phyloP scores from a whole-genome alignment of 2,329 filamentous ascomycete species.

The Exophiala sp. region DNA sequence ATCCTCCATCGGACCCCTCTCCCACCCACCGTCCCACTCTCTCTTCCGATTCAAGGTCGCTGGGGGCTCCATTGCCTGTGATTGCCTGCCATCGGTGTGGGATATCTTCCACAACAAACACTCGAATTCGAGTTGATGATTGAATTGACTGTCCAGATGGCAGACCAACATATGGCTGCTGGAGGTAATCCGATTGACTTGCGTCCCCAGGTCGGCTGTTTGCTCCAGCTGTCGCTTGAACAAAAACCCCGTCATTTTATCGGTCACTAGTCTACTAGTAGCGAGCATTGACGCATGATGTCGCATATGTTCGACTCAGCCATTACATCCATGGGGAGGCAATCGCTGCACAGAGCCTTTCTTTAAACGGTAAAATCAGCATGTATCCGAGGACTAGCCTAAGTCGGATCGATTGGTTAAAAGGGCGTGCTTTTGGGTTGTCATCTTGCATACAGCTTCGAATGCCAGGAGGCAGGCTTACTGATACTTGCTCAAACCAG shows the following conservation, averaged over 20 bases:
- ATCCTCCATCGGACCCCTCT: not conserved
- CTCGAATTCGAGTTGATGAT: not conserved
- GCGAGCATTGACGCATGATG: conserved; percentile 1
- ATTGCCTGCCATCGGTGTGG: not conserved
- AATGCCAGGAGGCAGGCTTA: no score
- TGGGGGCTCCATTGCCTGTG: not conserved
- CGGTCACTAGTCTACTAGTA: not conserved
- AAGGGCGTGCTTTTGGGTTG: no score
- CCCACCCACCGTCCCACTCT: not conserved
- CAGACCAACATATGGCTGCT: not conserved
- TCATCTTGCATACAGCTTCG: no score
- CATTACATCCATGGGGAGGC: not conserved
- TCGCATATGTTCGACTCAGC: not conserved
- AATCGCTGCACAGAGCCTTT: no score
- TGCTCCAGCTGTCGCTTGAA: not conserved
- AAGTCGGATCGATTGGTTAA: no score
- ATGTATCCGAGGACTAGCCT: no score
- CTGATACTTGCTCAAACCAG: no score
- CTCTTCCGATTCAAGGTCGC: not conserved
- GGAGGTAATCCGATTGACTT: not conserved
- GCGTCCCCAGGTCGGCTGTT: not conserved
- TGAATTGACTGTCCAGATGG: not conserved
- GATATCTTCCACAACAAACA: not conserved
- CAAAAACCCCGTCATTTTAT: not conserved
- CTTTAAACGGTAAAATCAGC: no score